phyloP scores from a whole-genome alignment of 1,284 basidiomycete genomes.

The Malassezia dermatis region DNA sequence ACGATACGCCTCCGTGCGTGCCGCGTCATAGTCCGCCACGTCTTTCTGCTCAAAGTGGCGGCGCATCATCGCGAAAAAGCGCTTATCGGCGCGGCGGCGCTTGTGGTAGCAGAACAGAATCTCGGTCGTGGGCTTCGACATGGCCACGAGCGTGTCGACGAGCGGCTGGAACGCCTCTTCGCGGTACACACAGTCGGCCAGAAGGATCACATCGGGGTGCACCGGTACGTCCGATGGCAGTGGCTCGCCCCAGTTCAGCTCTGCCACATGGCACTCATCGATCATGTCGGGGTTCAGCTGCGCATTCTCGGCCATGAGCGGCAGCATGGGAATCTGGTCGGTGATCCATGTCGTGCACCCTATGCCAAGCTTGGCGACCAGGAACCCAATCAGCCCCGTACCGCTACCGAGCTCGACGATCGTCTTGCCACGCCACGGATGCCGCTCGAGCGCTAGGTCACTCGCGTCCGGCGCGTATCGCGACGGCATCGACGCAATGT shows the following conservation, averaged over 20 bases:
- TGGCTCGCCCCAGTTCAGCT: constrained; percentile 43
- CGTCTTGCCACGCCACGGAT: constrained; percentile 26
- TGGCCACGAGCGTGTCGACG: constrained; percentile 64
- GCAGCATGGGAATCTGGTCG: constrained; percentile 60
- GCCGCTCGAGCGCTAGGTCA: constrained; percentile 7
- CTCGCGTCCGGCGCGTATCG: neutral
- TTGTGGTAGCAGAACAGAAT: constrained; percentile 85
- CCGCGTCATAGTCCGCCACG: constrained; percentile 50
- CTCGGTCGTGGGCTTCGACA: constrained; percentile 51
- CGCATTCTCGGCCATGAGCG: constrained; percentile 33
- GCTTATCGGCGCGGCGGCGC: constrained; percentile 77
- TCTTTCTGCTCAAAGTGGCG: constrained; percentile 70
- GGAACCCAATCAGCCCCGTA: constrained; percentile 78
- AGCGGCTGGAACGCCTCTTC: constrained; percentile 76
- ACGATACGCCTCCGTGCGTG: constrained; percentile 22
- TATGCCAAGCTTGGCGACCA: constrained; percentile 60
- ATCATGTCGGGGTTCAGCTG: constrained; percentile 20
- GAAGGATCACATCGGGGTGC: constrained; percentile 54
- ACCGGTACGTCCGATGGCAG: constrained; percentile 46
- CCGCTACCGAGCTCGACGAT: constrained; percentile 73
- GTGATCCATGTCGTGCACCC: constrained; percentile 60
- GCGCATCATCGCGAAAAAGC: constrained; percentile 72
- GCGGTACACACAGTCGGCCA: constrained; percentile 78
- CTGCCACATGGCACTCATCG: constrained; percentile 17
- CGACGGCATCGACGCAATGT: constrained; percentile 25